Evolutionary conservation across 73 alveolate genomes (phyloP).

Genomic region (Paramecium primaurelia): DNA sequence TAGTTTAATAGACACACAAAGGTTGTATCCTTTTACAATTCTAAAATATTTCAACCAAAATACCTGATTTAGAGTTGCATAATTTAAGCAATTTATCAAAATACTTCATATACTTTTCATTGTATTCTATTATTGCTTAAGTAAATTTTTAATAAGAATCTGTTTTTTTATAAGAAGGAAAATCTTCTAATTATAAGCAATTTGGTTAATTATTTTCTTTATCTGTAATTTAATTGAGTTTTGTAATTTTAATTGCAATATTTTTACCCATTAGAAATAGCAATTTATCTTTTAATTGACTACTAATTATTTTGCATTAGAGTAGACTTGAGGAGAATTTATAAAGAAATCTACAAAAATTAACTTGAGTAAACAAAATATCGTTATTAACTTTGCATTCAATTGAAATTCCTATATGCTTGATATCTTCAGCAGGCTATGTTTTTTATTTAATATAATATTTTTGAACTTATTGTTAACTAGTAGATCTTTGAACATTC

Average conservation of each 20-base stretch:
- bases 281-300: not conserved
- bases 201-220: not conserved
- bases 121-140: constrained; percentile 9
- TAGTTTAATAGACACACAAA: not conserved
- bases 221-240: not conserved
- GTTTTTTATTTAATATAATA: not conserved
- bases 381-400: constrained; percentile 26
- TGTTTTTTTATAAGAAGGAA: not conserved
- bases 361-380: constrained; percentile 14
- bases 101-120: constrained; percentile 30
- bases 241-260: constrained; percentile 11
- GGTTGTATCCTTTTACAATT: not conserved
- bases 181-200: constrained; percentile 15
- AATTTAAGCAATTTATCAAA: constrained; percentile 1
- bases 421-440: not conserved
- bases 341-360: constrained; percentile 34
- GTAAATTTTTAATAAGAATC: constrained; percentile 34
- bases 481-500: constrained; percentile 20
- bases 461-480: constrained; percentile 7
- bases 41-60: not conserved
- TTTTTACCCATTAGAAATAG: constrained; percentile 30
- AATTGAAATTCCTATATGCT: not conserved
- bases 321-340: not conserved
- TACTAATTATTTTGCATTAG: not conserved
- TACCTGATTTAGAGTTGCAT: constrained; percentile 3